Conservation (phyloP, 2,329 filamentous ascomycete species). For the Plectosphaerella plurivora region DNA sequence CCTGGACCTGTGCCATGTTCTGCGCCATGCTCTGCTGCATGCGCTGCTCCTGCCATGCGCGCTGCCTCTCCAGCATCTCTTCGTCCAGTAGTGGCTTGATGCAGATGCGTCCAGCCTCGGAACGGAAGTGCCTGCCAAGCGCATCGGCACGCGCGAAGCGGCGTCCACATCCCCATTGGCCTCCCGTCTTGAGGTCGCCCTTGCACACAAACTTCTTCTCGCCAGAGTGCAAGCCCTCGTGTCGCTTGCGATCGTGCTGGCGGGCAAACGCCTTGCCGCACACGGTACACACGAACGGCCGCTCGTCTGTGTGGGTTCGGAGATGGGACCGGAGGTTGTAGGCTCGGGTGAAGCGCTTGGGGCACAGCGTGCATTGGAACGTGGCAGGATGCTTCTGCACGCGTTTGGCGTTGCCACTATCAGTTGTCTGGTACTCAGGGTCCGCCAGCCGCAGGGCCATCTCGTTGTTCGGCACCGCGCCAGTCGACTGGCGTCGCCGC, state of each 20-base stretch:
- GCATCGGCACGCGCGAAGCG: constrained; percentile 95
- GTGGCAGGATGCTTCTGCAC: constrained; percentile 96
- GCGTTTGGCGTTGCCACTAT: constrained; percentile 65
- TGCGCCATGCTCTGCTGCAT: constrained; percentile 62
- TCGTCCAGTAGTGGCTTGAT: constrained; percentile 97
- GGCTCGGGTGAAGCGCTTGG: constrained; percentile 91
- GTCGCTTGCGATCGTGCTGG: constrained; percentile 94
- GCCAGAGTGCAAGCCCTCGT: constrained; percentile 91
- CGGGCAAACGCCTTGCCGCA: constrained; percentile 96
- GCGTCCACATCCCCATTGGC: constrained; percentile 88
- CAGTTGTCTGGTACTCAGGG: constrained; percentile 70
- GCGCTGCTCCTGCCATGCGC: constrained; percentile 68
- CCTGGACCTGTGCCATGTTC: constrained; percentile 49
- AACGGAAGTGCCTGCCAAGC: constrained; percentile 88
- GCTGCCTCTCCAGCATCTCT: constrained; percentile 79
- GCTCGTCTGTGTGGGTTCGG: constrained; percentile 93
- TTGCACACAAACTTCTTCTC: constrained; percentile 99
- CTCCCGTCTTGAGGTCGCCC: constrained; percentile 77
- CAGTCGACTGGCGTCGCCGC: constrained; percentile 58
- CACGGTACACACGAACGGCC: constrained; percentile 94
- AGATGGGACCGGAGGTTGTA: constrained; percentile 96
- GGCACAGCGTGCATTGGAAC: constrained; percentile 89
- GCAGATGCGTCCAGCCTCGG: constrained; percentile 90
- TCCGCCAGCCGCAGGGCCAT: constrained; percentile 90
- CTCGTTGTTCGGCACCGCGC: constrained; percentile 56